These are phyloP conservation scores for Leishmania turanica DNA, from an alignment of 208 protist species.

Conservation along the genomic window DNA sequence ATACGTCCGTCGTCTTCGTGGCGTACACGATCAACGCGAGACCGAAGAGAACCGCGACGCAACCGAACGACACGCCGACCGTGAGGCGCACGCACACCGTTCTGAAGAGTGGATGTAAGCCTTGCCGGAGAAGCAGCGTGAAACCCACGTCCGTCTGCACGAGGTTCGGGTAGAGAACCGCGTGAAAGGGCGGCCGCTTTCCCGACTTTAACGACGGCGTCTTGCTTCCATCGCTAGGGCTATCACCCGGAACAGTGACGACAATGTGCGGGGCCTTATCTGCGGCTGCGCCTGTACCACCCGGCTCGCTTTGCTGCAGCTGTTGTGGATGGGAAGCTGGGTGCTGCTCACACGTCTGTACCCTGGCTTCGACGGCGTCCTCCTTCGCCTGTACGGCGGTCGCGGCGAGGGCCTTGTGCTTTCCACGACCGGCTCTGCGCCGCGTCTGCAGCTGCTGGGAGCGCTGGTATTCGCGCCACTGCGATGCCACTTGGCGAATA, in stretches of 20 bases:
- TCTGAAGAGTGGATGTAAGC: constrained; percentile 39
- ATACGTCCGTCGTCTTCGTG: constrained; percentile 25
- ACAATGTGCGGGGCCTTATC: background rate
- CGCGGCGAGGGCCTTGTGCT: constrained; percentile 7
- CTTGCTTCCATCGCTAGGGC: background rate
- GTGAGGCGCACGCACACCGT: constrained; percentile 34
- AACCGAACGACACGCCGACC: constrained; percentile 40
- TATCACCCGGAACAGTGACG: constrained; percentile 11
- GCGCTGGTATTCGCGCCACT: constrained; percentile 17
- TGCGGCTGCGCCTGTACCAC: background rate
- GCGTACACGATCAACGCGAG: constrained; percentile 50
- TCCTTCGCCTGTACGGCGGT: constrained; percentile 13
- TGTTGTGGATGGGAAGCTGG: constrained; percentile 2
- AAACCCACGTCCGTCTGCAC: constrained; percentile 57
- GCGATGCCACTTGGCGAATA: constrained; percentile 33
- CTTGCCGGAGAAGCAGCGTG: constrained; percentile 41
- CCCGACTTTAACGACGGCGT: background rate
- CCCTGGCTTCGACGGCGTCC: constrained; percentile 17
- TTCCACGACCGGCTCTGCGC: constrained; percentile 6
- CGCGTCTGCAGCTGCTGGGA: background rate
- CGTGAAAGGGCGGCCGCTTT: constrained; percentile 44
- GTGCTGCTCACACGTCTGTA: constrained; percentile 19
- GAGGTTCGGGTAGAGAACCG: constrained; percentile 70
- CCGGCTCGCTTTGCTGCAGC: background rate
- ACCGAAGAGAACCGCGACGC: constrained; percentile 43